Evolutionary conservation across 2,329 filamentous ascomycete species (phyloP).

Genomic region (Leptographium radiaticola): DNA sequence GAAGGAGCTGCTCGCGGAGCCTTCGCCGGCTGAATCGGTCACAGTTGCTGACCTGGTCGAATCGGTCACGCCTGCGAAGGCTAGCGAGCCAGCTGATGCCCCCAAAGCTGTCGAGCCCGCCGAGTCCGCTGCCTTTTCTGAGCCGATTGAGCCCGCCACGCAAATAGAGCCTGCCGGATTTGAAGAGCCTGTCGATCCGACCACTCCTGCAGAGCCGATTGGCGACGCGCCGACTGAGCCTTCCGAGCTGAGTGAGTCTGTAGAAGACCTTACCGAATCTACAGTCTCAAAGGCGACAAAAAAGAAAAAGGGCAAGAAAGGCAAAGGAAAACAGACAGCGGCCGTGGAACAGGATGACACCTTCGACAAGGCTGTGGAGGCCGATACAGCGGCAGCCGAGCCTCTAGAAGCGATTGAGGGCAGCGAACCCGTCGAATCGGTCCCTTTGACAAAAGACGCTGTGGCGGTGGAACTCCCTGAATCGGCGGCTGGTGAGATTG

Average conservation of each 20-base stretch:
- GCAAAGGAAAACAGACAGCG: not conserved
- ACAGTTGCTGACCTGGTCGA: not conserved
- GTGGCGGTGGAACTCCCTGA: not conserved
- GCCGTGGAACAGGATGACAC: not conserved
- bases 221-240: not conserved
- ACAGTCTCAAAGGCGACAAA: not conserved
- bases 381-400: not conserved
- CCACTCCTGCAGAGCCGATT: not conserved
- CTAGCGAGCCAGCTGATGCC: not conserved
- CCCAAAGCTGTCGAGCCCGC: not conserved
- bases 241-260: not conserved
- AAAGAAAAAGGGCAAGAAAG: not conserved
- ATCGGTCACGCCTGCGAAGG: not conserved
- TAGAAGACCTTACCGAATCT: not conserved
- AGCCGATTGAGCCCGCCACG: not conserved
- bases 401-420: not conserved
- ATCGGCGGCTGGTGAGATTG: not conserved
- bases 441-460: not conserved
- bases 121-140: not conserved
- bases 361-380: not conserved
- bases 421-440: not conserved
- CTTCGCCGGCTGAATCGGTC: not conserved
- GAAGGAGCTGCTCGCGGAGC: slow-evolving; percentile 7
- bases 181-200: not conserved
- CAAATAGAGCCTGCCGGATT: not conserved